Percentiles rank a stretch among this genome's conserved stretches.
Evolutionary conservation across 2,329 filamentous ascomycete species (phyloP).

Genomic region (Microsporum canis): DNA sequence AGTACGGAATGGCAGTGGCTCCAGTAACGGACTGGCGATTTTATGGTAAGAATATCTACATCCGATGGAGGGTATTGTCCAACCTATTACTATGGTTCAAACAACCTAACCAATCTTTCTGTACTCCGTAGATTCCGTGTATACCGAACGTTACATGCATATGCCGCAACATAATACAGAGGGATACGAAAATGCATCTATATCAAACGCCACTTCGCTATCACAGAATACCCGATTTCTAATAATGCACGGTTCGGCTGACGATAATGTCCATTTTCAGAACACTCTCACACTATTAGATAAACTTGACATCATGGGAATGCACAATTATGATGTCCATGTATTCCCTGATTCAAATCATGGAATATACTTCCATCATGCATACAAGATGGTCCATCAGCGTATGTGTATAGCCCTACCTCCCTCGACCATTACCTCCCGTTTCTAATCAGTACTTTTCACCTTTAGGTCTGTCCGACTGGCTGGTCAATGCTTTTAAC

Average conservation of each 20-base stretch:
- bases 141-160: conserved; percentile 96
- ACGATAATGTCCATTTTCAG: conserved; percentile 97
- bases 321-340: conserved; percentile 94
- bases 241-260: conserved; percentile 89
- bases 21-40: conserved; percentile 97
- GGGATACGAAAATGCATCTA: conserved; percentile 65
- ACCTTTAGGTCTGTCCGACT: conserved; percentile 46
- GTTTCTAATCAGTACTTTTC: background rate
- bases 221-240: conserved; percentile 73
- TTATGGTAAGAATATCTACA: conserved; percentile 48
- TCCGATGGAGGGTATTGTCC: conserved; percentile 20
- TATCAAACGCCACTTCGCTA: conserved; percentile 64
- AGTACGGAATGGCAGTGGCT: conserved; percentile 95
- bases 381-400: conserved; percentile 80
- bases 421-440: background rate
- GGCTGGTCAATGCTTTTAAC: conserved; percentile 96
- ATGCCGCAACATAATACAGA: conserved; percentile 68
- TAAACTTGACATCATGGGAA: conserved; percentile 63
- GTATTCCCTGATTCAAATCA: conserved; percentile 96
- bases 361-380: conserved; percentile 88
- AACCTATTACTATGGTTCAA: background rate
- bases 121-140: conserved; percentile 56
- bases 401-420: conserved; percentile 49
- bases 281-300: conserved; percentile 84
- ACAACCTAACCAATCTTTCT: background rate